Conservation (phyloP, 1,284 basidiomycete genomes). For the Inonotus hispidus region DNA sequence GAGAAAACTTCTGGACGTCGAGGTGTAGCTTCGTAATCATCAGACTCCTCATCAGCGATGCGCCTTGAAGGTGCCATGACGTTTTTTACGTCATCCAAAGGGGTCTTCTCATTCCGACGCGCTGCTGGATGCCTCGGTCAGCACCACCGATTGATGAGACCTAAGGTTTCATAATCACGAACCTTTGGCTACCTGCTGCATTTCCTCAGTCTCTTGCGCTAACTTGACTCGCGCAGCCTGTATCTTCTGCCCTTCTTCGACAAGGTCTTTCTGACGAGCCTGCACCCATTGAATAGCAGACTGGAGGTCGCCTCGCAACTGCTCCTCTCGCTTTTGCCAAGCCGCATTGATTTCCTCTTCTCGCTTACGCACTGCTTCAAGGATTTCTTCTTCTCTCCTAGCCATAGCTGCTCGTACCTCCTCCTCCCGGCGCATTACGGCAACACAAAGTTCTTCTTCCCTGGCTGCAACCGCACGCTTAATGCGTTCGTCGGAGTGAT, state of each 20-base stretch:
- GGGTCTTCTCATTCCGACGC: slow-evolving; percentile 50
- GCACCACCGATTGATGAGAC: too few relatives aligned
- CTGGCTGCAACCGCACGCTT: slow-evolving; percentile 56
- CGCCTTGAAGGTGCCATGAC: slow-evolving; percentile 49
- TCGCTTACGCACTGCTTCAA: slow-evolving; percentile 42
- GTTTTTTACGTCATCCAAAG: slow-evolving; percentile 71
- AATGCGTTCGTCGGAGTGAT: slow-evolving; percentile 44
- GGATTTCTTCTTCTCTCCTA: slow-evolving; percentile 61
- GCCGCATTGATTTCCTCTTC: slow-evolving; percentile 44
- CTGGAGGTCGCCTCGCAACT: slow-evolving; percentile 46
- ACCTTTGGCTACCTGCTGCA: slow-evolving; percentile 31
- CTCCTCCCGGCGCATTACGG: slow-evolving; percentile 61
- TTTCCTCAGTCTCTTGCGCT: slow-evolving; percentile 41
- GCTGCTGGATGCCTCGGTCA: slow-evolving; percentile 1
- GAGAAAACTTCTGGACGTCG: slow-evolving; percentile 28
- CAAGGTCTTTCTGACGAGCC: slow-evolving; percentile 46
- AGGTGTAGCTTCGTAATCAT: slow-evolving; percentile 20
- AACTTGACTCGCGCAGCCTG: slow-evolving; percentile 40
- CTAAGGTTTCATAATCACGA: slow-evolving; percentile 2
- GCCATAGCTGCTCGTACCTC: slow-evolving; percentile 68
- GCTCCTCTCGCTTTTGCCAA: slow-evolving; percentile 53
- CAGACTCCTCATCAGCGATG: slow-evolving; percentile 30
- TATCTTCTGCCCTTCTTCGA: slow-evolving; percentile 46
- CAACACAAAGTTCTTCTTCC: slow-evolving; percentile 61
- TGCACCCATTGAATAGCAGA: slow-evolving; percentile 46